These are phyloP conservation scores for Kazachstania bromeliacearum DNA, from an alignment of 805 yeast species.

Conservation along the genomic window DNA sequence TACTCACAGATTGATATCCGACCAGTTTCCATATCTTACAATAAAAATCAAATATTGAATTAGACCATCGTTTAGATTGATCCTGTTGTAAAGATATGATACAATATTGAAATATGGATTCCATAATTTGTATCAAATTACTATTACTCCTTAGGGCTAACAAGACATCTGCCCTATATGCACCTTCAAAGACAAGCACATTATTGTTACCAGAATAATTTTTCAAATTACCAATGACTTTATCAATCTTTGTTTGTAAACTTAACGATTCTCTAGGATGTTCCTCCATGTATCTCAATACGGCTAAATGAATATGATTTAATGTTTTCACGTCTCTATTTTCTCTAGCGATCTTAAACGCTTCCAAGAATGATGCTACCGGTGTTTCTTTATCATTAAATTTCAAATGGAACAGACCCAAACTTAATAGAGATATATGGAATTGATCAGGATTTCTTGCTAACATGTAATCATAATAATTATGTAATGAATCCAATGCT, in stretches of 20 bases:
- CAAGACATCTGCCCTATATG: conserved; percentile 56
- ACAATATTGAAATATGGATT: conserved; percentile 47
- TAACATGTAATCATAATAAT: conserved; percentile 67
- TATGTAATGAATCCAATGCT: conserved; percentile 44
- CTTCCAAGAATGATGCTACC: conserved; percentile 71
- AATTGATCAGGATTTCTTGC: conserved; percentile 55
- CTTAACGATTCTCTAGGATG: conserved; percentile 50
- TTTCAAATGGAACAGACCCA: conserved; percentile 62
- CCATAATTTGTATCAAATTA: conserved; percentile 37
- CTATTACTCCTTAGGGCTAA: conserved; percentile 46
- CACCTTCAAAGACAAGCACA: conserved; percentile 36
- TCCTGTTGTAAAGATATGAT: conserved; percentile 44
- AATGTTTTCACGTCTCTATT: conserved; percentile 66
- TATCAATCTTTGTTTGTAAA: conserved; percentile 51
- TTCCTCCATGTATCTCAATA: conserved; percentile 57
- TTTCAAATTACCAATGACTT: conserved; percentile 48
- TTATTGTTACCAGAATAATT: conserved; percentile 24
- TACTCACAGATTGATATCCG: conserved; percentile 13
- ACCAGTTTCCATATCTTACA: conserved; percentile 14
- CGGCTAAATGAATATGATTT: conserved; percentile 64
- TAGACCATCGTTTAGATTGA: conserved; percentile 3
- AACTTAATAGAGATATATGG: conserved; percentile 65
- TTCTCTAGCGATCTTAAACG: conserved; percentile 80
- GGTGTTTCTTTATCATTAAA: conserved; percentile 64
- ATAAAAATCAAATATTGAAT: conserved; percentile 3